Evolutionary conservation across 2,329 filamentous ascomycete genomes (phyloP), one percentile per base, ranked within the genome.

Genomic region (Lomentospora prolificans): DNA sequence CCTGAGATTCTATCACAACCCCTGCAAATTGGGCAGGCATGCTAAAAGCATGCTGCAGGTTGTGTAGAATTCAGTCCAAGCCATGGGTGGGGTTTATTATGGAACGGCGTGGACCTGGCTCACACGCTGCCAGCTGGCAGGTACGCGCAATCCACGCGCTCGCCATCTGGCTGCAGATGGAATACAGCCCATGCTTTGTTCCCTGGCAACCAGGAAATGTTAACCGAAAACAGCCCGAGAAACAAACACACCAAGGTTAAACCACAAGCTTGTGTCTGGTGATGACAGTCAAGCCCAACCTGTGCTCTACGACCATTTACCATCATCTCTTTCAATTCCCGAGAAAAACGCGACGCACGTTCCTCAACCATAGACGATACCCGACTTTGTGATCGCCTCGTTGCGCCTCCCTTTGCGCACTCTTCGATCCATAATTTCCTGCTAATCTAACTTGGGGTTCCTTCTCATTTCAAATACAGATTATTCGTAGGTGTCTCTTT

Each of bases 181-280:
- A 3, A n/a, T 41, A 8, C 14, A 2, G 17, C 33, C n/a, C 14
- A 8, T n/a, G n/a, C n/a, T n/a, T n/a, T n/a, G n/a, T n/a, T 55
- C 39, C 53, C 53, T 30, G 22, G 53, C 53, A 55, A 55, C 53
- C 25, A 44, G 24, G n/a, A 19, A 48, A 31, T 33, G 30, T 55
- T 55, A 55, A 17, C 53, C 53, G 53, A 55, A 25, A 24, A 55
- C 19, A 2, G 8, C 14, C 53, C 53, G 53, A 55, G 39, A 54
- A 54, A 54, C 28, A 48, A 55, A 55, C 53, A 55, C 39, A n/a
- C 30, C 30, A 33, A n/a, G n/a, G n/a, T n/a, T n/a, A n/a, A 10
- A 22, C 33, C 24, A 27, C 52, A 44, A 25, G 31, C 51, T 27
- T 8, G 3, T 25, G 33, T 22, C 24, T 50, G 51, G 30, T 25